Percentiles rank a stretch among this genome's conserved stretches.
phyloP scores from a whole-genome alignment of 2,329 filamentous ascomycete genomes.

The Botrytis hyacinthi region DNA sequence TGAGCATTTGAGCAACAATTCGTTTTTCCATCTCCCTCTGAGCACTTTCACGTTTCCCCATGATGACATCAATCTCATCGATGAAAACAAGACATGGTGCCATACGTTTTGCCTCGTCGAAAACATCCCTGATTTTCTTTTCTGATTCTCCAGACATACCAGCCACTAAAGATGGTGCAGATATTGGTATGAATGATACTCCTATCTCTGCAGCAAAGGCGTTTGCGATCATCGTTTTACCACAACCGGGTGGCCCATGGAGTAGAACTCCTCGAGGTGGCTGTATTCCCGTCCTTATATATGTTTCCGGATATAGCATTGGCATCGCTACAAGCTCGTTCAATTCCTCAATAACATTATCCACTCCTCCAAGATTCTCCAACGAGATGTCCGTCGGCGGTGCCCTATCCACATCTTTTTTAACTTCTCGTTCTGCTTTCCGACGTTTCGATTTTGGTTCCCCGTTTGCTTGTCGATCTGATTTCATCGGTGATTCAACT shows the following conservation, averaged over 20 bases:
- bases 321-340: slow-evolving; percentile 72
- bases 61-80: slow-evolving; percentile 88
- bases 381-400: slow-evolving; percentile 67
- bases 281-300: slow-evolving; percentile 62
- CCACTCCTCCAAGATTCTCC: slow-evolving; percentile 73
- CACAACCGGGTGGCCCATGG: slow-evolving; percentile 81
- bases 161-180: slow-evolving; percentile 76
- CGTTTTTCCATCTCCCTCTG: slow-evolving; percentile 88
- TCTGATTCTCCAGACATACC: slow-evolving; percentile 89
- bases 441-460: slow-evolving; percentile 66
- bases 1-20: slow-evolving; percentile 77
- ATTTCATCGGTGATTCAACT: slow-evolving; percentile 34
- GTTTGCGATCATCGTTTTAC: slow-evolving; percentile 81
- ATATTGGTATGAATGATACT: slow-evolving; percentile 78
- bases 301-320: slow-evolving; percentile 65
- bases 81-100: slow-evolving; percentile 91
- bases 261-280: slow-evolving; percentile 73
- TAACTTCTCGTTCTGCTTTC: slow-evolving; percentile 50
- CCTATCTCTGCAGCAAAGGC: slow-evolving; percentile 74
- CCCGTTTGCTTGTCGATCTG: slow-evolving; percentile 58
- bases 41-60: slow-evolving; percentile 77
- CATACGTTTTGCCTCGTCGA: slow-evolving; percentile 81
- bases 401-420: slow-evolving; percentile 56
- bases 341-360: slow-evolving; percentile 66
- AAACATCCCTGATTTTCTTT: slow-evolving; percentile 79